Evolutionary conservation across 1,284 basidiomycete genomes (phyloP).

Genomic region (Termitomyces sp.): DNA sequence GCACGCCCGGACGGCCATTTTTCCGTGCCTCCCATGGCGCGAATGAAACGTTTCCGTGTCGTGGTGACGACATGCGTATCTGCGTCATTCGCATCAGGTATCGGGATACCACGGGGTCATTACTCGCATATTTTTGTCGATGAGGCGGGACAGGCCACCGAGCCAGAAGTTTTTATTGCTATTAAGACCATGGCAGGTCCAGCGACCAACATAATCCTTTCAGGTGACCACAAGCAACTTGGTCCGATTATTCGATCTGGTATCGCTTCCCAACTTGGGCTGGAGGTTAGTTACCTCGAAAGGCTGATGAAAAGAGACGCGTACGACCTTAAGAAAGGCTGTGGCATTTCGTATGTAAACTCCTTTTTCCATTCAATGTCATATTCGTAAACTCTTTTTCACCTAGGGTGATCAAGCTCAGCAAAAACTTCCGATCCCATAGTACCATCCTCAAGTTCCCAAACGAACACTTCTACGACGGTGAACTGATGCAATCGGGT

Average conservation of each 20-base stretch:
- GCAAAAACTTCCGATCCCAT: conserved; percentile 59
- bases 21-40: conserved; percentile 35
- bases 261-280: conserved; percentile 43
- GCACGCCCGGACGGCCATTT: conserved; percentile 38
- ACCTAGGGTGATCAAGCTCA: conserved; percentile 50
- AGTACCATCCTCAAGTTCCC: conserved; percentile 49
- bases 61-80: conserved; percentile 60
- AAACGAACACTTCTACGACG: conserved; percentile 51
- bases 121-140: conserved; percentile 63
- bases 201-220: conserved; percentile 50
- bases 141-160: conserved; percentile 62
- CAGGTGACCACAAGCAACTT: conserved; percentile 60
- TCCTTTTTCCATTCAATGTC: neutral
- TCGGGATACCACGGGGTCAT: conserved; percentile 54
- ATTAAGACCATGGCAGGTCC: conserved; percentile 50
- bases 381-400: neutral
- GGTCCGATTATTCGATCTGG: conserved; percentile 54
- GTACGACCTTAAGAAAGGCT: conserved; percentile 36
- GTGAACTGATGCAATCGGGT: conserved; percentile 45
- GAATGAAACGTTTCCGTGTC: conserved; percentile 44
- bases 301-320: conserved; percentile 46
- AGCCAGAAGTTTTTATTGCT: conserved; percentile 53
- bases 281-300: conserved; percentile 53
- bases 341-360: conserved; percentile 37
- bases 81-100: conserved; percentile 47